Evolutionary conservation across 768 basidiomycete genomes (phyloP).

Genomic region (Trametopsis cervina): DNA sequence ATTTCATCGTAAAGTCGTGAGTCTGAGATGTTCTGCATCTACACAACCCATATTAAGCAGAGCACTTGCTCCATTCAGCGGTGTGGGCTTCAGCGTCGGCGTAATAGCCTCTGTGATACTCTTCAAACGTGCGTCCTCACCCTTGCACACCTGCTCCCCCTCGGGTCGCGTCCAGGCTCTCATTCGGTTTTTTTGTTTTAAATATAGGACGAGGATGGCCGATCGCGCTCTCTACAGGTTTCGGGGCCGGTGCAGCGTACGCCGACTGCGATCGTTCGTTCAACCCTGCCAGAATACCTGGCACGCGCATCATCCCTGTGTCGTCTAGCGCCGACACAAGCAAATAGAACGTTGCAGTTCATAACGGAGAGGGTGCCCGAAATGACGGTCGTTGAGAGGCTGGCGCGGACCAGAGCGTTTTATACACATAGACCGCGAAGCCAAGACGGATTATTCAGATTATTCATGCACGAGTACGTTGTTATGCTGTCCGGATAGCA

Average conservation of each 20-base stretch:
- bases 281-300: slow-evolving; percentile 85
- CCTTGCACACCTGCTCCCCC: slow-evolving; percentile 1
- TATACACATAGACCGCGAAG: too few species aligned
- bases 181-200: background rate
- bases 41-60: slow-evolving; percentile 12
- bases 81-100: slow-evolving; percentile 84
- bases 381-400: too few species aligned
- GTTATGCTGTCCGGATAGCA: too few species aligned
- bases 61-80: slow-evolving; percentile 36
- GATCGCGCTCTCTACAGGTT: slow-evolving; percentile 78
- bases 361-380: too few species aligned
- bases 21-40: slow-evolving; percentile 20
- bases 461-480: too few species aligned
- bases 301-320: slow-evolving; percentile 59
- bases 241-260: slow-evolving; percentile 82
- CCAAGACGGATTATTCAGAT: too few species aligned
- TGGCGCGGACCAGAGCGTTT: too few species aligned
- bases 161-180: background rate
- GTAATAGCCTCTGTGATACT: slow-evolving; percentile 86
- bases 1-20: slow-evolving; percentile 82
- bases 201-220: slow-evolving; percentile 85
- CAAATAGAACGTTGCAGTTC: too few species aligned
- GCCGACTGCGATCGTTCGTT: slow-evolving; percentile 91
- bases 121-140: slow-evolving; percentile 71
- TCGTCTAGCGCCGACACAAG: background rate